phyloP scores from a whole-genome alignment of 129 eudicot species.

The Glebionis coronaria region DNA sequence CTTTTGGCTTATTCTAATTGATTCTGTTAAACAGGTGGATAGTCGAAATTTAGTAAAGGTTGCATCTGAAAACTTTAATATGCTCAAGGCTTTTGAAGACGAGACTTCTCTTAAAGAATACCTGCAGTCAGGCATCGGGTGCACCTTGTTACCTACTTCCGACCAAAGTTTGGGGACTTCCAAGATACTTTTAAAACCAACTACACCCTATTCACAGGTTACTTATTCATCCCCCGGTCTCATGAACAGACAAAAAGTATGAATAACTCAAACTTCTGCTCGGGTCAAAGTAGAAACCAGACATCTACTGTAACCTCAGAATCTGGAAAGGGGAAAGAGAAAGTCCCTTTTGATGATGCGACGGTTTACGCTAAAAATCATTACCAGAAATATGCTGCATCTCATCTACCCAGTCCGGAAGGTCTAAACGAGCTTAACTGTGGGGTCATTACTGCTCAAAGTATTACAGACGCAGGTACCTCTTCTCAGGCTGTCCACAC shows the following conservation, averaged over 20 bases:
- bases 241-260: not conserved
- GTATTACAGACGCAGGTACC: too few species aligned
- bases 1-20: not conserved
- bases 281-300: not conserved
- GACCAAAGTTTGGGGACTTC: not conserved
- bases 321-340: conserved; percentile 24
- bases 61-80: conserved; percentile 45
- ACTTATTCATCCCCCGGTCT: conserved; percentile 1
- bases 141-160: conserved; percentile 14
- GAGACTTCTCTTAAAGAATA: conserved; percentile 29
- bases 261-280: not conserved
- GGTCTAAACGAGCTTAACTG: conserved; percentile 7
- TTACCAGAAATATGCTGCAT: conserved; percentile 1
- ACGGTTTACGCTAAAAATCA: conserved; percentile 1
- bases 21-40: conserved; percentile 35
- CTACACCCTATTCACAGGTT: conserved; percentile 5
- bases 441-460: not conserved
- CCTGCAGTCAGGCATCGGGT: conserved; percentile 4
- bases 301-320: conserved; percentile 14
- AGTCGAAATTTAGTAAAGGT: conserved; percentile 34
- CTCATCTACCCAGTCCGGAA: conserved; percentile 2
- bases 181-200: conserved; percentile 11
- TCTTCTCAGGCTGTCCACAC: too few species aligned
- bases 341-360: conserved; percentile 18
- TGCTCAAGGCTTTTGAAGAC: conserved; percentile 36